Conservation (phyloP, 1,139 yeast species). For the Geotrichum cucujoidarum region DNA sequence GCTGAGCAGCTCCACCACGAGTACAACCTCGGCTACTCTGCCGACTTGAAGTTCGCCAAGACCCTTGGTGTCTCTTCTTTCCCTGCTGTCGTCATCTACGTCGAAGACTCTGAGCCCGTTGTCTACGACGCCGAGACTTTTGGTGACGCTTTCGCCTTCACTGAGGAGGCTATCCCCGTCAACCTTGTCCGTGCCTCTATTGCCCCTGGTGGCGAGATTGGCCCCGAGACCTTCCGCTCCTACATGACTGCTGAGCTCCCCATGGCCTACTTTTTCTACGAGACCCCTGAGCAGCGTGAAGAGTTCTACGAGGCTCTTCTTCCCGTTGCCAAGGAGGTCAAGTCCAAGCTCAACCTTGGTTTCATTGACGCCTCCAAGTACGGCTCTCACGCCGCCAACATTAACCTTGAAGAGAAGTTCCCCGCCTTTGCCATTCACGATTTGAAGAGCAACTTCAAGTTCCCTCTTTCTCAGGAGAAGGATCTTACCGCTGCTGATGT, state of each 20-base stretch:
- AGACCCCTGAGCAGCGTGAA: slow-evolving; percentile 59
- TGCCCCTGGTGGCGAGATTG: slow-evolving; percentile 89
- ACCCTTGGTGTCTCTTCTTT: slow-evolving; percentile 43
- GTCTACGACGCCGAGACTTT: slow-evolving; percentile 39
- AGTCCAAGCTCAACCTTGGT: slow-evolving; percentile 83
- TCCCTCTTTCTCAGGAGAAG: slow-evolving; percentile 54
- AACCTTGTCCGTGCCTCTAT: slow-evolving; percentile 63
- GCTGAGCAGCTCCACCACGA: slow-evolving; percentile 60
- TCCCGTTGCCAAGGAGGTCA: slow-evolving; percentile 64
- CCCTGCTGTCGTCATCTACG: slow-evolving; percentile 49
- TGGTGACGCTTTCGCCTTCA: slow-evolving; percentile 32
- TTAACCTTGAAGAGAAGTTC: slow-evolving; percentile 73
- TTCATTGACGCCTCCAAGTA: slow-evolving; percentile 76
- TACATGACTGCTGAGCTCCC: slow-evolving; percentile 75
- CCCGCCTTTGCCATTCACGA: slow-evolving; percentile 92
- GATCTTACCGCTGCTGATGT: slow-evolving; percentile 46
- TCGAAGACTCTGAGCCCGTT: slow-evolving; percentile 45
- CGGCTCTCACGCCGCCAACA: slow-evolving; percentile 85
- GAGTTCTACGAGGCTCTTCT: slow-evolving; percentile 49
- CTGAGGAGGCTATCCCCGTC: slow-evolving; percentile 38
- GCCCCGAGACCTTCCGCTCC: slow-evolving; percentile 70
- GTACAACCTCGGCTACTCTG: slow-evolving; percentile 55
- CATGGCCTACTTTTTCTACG: slow-evolving; percentile 82
- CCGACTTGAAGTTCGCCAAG: slow-evolving; percentile 44
- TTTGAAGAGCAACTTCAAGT: slow-evolving; percentile 61